Evolutionary conservation across 306 rosid species (phyloP).

Genomic region (Calophaca sinica): DNA sequence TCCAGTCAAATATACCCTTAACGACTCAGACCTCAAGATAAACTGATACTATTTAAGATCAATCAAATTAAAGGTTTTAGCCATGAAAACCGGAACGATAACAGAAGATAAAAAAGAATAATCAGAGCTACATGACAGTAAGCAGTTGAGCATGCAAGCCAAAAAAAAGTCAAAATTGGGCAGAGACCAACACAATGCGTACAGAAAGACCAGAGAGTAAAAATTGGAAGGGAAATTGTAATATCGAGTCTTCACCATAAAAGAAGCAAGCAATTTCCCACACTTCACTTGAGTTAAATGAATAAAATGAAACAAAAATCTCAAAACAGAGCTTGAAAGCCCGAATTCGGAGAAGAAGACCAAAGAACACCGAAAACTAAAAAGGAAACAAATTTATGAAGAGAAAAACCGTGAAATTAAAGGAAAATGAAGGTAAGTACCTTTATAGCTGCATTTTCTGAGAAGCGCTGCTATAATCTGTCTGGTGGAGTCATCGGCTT

Average conservation of each 20-base stretch:
- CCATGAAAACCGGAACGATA: not conserved
- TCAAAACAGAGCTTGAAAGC: not conserved
- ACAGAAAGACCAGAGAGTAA: not conserved
- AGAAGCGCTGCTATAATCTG: constrained; percentile 94
- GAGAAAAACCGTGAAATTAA: not conserved
- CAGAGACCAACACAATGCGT: not conserved
- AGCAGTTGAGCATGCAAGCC: no score
- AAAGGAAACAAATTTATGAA: not conserved
- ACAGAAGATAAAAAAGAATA: constrained; percentile 5
- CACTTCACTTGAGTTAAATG: not conserved
- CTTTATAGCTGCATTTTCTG: constrained; percentile 91
- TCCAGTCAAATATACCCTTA: no score
- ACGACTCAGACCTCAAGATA: no score
- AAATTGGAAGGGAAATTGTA: not conserved
- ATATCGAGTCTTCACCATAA: not conserved
- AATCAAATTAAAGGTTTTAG: constrained; percentile 37
- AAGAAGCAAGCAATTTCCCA: constrained; percentile 22
- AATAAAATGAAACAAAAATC: not conserved
- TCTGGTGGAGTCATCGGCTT: constrained; percentile 94
- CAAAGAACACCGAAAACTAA: not conserved
- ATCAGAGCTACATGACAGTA: not conserved
- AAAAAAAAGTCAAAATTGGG: not conserved
- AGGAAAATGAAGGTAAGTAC: constrained; percentile 30
- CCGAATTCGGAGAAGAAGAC: not conserved
- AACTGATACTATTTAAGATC: not conserved